Evolutionary conservation across 139 green algal species (phyloP).

Genomic region (Coelastrella sp.): DNA sequence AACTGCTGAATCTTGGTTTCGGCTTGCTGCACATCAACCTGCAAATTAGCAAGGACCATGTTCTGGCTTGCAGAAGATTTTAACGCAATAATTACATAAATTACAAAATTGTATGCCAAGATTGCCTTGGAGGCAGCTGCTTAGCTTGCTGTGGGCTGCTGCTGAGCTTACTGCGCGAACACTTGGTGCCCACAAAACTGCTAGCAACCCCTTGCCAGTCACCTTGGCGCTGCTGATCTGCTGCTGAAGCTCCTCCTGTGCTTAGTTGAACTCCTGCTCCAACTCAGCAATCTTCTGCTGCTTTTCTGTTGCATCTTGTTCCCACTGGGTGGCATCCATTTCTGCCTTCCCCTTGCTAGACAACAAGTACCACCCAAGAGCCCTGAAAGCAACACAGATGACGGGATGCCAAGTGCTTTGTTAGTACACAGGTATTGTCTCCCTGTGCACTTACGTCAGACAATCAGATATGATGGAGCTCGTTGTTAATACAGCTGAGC

Average conservation of each 20-base stretch:
- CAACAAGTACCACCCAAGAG: constrained; percentile 60
- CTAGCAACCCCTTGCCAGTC: background rate
- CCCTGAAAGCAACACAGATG: constrained; percentile 54
- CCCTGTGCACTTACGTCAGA: too few relatives aligned
- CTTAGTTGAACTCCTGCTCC: constrained; percentile 19
- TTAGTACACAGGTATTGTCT: background rate
- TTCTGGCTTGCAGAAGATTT: too few relatives aligned
- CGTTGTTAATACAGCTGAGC: too few relatives aligned
- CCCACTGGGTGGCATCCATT: constrained; percentile 62
- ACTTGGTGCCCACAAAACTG: too few relatives aligned
- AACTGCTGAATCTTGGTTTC: constrained; percentile 47
- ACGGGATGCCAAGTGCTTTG: too few relatives aligned
- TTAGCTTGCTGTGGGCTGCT: too few relatives aligned
- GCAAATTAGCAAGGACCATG: background rate
- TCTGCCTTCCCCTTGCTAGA: constrained; percentile 32
- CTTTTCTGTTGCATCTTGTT: constrained; percentile 50
- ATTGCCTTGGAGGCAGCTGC: too few relatives aligned
- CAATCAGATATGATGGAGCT: background rate
- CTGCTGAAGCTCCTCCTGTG: constrained; percentile 51
- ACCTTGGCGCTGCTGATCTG: constrained; percentile 25
- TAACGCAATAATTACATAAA: too few relatives aligned
- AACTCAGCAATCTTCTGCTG: constrained; percentile 40
- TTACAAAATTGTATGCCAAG: too few relatives aligned
- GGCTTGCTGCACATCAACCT: constrained; percentile 35
- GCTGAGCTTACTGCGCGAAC: too few relatives aligned